Evolutionary conservation across 352 stramenopile genomes (phyloP).

Genomic region (Pythium volutum): DNA sequence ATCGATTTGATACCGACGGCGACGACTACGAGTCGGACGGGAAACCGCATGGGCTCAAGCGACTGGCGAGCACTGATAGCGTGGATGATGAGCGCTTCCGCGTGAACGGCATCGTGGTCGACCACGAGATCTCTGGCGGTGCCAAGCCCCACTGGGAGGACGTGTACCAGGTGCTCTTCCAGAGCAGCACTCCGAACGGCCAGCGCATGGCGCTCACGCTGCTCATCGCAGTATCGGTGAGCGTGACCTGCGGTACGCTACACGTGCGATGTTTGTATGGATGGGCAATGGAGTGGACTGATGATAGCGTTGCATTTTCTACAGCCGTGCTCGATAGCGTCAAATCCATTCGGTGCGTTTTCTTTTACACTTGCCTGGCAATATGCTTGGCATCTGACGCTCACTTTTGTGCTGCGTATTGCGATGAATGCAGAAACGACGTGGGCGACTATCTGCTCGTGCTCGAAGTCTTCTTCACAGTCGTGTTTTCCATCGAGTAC

Average conservation of each 20-base stretch:
- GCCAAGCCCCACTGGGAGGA: constrained; percentile 60
- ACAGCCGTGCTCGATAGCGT: constrained; percentile 67
- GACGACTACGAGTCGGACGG: constrained; percentile 38
- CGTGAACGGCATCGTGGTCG: constrained; percentile 75
- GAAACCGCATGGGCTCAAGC: constrained; percentile 28
- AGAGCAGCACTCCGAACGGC: constrained; percentile 65
- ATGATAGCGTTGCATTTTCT: background rate
- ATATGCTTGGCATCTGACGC: background rate
- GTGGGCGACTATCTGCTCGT: constrained; percentile 62
- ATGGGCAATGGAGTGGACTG: background rate
- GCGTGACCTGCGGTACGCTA: constrained; percentile 47
- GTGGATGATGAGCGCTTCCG: constrained; percentile 52
- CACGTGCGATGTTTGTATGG: background rate
- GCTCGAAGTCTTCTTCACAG: constrained; percentile 75
- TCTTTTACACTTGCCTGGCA: background rate
- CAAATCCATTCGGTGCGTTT: constrained; percentile 54
- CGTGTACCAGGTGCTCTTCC: constrained; percentile 71
- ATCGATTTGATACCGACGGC: constrained; percentile 22
- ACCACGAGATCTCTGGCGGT: constrained; percentile 65
- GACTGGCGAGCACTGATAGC: constrained; percentile 26
- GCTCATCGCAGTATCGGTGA: constrained; percentile 67
- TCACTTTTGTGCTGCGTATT: background rate
- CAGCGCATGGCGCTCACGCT: constrained; percentile 64
- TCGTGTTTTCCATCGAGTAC: constrained; percentile 82
- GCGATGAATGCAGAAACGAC: constrained; percentile 38